Percentiles rank a stretch among this genome's conserved stretches.
Evolutionary conservation across 2,329 filamentous ascomycete genomes (phyloP).

Genomic region (Aureobasidium melanogenum): DNA sequence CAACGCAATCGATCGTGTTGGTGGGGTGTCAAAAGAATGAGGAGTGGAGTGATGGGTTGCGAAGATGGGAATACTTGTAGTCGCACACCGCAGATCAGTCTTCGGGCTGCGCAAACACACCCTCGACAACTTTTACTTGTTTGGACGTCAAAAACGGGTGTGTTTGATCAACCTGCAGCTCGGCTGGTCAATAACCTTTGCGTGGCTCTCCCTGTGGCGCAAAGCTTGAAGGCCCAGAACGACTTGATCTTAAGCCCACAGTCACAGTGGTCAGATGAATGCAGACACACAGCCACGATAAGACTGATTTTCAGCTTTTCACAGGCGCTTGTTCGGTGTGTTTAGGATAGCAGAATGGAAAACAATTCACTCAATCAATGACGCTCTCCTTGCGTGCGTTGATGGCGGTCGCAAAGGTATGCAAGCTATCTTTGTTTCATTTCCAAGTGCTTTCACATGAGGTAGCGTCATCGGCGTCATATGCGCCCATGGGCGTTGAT

Average conservation of each 20-base stretch:
- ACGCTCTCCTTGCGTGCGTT: neutral
- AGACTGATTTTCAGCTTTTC: neutral
- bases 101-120: slow-evolving; percentile 2
- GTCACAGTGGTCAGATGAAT: slow-evolving; percentile 3
- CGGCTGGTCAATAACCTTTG: neutral
- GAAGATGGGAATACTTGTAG: slow-evolving; percentile 1
- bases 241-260: neutral
- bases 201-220: slow-evolving; percentile 7
- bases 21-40: neutral
- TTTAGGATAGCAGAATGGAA: neutral
- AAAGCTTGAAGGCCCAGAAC: slow-evolving; percentile 4
- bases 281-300: neutral
- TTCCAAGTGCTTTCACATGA: slow-evolving; percentile 7
- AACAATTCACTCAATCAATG: neutral
- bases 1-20: neutral
- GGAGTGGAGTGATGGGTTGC: neutral
- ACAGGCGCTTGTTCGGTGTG: neutral
- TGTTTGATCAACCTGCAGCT: slow-evolving; percentile 9
- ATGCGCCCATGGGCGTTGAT: neutral
- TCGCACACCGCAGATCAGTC: slow-evolving; percentile 1
- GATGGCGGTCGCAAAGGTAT: neutral
- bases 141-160: slow-evolving; percentile 1
- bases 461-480: slow-evolving; percentile 7
- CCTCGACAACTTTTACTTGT: slow-evolving; percentile 1
- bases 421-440: slow-evolving; percentile 1